Evolutionary conservation across 2,329 filamentous ascomycete genomes (phyloP).

Genomic region (Mollisiaceae sp.): DNA sequence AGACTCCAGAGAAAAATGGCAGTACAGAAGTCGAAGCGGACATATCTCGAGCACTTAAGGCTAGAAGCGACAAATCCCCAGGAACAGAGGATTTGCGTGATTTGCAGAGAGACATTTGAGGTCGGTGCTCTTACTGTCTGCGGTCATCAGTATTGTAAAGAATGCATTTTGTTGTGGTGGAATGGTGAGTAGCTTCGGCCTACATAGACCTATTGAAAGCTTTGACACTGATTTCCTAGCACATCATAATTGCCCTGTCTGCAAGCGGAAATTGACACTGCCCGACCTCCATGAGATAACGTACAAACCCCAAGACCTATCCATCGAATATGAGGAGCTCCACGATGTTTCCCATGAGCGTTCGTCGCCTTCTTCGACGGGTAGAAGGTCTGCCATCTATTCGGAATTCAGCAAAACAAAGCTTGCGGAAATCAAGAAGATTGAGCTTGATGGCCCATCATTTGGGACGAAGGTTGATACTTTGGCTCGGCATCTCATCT

Average conservation of each 20-base stretch:
- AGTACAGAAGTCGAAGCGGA: slow-evolving; percentile 70
- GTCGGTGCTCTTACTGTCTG: slow-evolving; percentile 85
- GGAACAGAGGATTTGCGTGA: slow-evolving; percentile 76
- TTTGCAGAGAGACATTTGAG: slow-evolving; percentile 79
- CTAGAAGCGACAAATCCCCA: slow-evolving; percentile 56
- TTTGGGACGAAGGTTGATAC: slow-evolving; percentile 94
- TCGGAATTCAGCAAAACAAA: slow-evolving; percentile 73
- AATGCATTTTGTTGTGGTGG: slow-evolving; percentile 84
- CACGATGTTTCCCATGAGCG: slow-evolving; percentile 40
- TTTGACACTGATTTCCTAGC: slow-evolving; percentile 33
- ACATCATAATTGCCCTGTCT: slow-evolving; percentile 81
- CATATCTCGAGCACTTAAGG: slow-evolving; percentile 63
- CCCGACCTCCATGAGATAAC: slow-evolving; percentile 84
- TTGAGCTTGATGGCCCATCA: slow-evolving; percentile 73
- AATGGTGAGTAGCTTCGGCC: slow-evolving; percentile 40
- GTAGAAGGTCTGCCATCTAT: slow-evolving; percentile 66
- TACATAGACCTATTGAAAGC: too few species aligned
- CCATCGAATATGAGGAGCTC: slow-evolving; percentile 64
- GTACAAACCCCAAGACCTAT: slow-evolving; percentile 76
- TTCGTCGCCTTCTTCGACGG: slow-evolving; percentile 22
- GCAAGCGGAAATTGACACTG: slow-evolving; percentile 70
- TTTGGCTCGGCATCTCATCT: slow-evolving; percentile 79
- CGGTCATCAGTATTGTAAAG: slow-evolving; percentile 90
- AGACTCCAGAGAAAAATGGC: slow-evolving; percentile 63
- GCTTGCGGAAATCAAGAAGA: slow-evolving; percentile 79